phyloP scores from a whole-genome alignment of 148 eudicot genomes.

The Suaeda aralocaspica region DNA sequence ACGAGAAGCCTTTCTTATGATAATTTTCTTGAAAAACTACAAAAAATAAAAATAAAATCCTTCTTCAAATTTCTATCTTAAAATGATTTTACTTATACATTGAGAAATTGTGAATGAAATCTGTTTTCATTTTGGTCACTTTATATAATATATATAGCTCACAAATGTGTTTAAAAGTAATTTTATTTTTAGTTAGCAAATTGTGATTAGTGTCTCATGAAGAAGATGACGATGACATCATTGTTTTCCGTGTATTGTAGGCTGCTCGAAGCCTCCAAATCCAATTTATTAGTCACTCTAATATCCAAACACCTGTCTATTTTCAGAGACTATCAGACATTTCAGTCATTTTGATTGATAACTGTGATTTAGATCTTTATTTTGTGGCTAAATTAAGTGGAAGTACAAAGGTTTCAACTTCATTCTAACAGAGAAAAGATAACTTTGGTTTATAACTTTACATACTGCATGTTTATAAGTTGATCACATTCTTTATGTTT shows the following conservation, averaged over 20 bases:
- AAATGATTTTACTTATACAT: slow-evolving; percentile 18
- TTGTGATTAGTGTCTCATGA: not conserved
- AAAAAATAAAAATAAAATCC: slow-evolving; percentile 18
- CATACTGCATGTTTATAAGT: too few species aligned
- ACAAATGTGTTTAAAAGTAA: not conserved
- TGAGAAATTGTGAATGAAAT: not conserved
- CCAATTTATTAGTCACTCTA: slow-evolving; percentile 1
- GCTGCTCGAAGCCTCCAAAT: slow-evolving; percentile 11
- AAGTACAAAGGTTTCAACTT: too few species aligned
- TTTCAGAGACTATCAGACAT: too few species aligned
- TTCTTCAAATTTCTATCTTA: not conserved
- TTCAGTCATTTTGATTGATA: too few species aligned
- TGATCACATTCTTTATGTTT: too few species aligned
- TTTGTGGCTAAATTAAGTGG: too few species aligned
- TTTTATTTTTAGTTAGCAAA: slow-evolving; percentile 10
- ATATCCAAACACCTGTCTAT: too few species aligned
- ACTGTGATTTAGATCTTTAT: too few species aligned
- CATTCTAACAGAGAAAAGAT: too few species aligned
- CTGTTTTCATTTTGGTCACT: slow-evolving; percentile 8
- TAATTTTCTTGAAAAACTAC: slow-evolving; percentile 18
- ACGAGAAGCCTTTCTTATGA: slow-evolving; percentile 15
- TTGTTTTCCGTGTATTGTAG: slow-evolving; percentile 19
- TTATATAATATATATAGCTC: too few species aligned
- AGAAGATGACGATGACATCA: slow-evolving; percentile 15
- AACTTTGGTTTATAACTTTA: too few species aligned